Base-by-base conservation (phyloP, 306 rosid species). In the Sesbania bispinosa region DNA sequence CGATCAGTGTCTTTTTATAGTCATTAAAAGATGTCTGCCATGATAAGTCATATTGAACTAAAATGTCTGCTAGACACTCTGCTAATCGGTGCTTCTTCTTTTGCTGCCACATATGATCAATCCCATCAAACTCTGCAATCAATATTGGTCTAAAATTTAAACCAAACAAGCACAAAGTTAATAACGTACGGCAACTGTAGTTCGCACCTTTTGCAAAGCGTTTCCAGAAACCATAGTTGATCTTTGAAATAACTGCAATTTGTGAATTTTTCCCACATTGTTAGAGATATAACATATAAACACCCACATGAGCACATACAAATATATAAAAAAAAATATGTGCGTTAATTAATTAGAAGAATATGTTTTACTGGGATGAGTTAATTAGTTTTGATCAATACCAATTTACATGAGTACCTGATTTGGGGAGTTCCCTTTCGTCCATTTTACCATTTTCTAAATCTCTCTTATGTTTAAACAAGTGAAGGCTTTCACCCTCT, bases 241-340 rank as follows among this genome's bases (percentile, higher is more conserved):
- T 39, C 5, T 27, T 51, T 33, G 71, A 51, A 14, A 61, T 7
- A 27, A 13, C 80, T 80, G 77, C 64, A 60, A 61, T 14, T 74
- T 74, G 27, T 1, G 2, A 8, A 74, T 21, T 18, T 24, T 3
- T 23, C 0, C 33, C 19, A 26, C 3, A 3, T 10, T 0, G 23
- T 74, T 14, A 50, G 60, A 52, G 6, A 23, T 2, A 23, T 10
- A 23, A 10, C 11, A 13, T 7, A 67, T 0, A 13, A 21, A 7
- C 10, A 68, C 9, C 2, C 43, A 58, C 10, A 14, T 43, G 10
- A 3, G 4, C 6, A 11, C 16, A 3, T 0, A 1, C 9, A n/a
- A n/a, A n/a, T n/a, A n/a, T n/a, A n/a, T n/a, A n/a, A n/a, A n/a
- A n/a, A n/a, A n/a, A n/a, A n/a, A n/a, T n/a, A n/a, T n/a, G n/a